Conservation (phyloP, 306 rosid species). For the Casuarina equisetifolia region DNA sequence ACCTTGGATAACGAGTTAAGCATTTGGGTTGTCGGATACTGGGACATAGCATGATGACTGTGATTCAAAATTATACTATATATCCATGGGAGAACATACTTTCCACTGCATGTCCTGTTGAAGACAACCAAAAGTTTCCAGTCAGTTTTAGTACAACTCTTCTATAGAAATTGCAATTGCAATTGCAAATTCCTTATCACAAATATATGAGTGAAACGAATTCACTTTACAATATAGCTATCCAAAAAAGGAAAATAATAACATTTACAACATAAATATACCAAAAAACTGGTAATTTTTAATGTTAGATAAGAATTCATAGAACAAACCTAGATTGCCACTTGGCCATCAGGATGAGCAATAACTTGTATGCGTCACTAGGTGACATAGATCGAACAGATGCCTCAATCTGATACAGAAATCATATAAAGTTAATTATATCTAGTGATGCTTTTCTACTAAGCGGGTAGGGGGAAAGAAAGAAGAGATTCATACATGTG, state of each 20-base stretch:
- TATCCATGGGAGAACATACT: conserved; percentile 81
- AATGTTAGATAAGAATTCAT: conserved; percentile 18
- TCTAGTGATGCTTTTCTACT: neutral
- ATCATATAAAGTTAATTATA: neutral
- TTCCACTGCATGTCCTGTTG: conserved; percentile 65
- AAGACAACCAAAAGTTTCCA: conserved; percentile 18
- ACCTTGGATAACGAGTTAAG: conserved; percentile 75
- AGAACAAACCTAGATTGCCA: conserved; percentile 82
- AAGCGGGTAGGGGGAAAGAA: too few species aligned
- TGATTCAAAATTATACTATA: conserved; percentile 67
- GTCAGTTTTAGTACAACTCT: neutral
- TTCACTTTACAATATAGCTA: neutral
- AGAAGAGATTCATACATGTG: neutral
- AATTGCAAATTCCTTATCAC: neutral
- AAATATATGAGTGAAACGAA: neutral
- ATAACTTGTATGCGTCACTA: conserved; percentile 57
- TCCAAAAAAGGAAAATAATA: neutral
- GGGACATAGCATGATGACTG: conserved; percentile 50
- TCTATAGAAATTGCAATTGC: neutral
- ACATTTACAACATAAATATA: neutral
- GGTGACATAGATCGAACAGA: conserved; percentile 58
- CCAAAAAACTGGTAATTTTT: neutral
- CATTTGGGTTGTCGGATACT: conserved; percentile 40
- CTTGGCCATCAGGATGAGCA: conserved; percentile 50
- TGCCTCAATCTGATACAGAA: conserved; percentile 55